Evolutionary conservation across 2,329 filamentous ascomycete genomes (phyloP), one percentile per base, ranked within the genome.

Genomic region (Stachybotrys elegans): DNA sequence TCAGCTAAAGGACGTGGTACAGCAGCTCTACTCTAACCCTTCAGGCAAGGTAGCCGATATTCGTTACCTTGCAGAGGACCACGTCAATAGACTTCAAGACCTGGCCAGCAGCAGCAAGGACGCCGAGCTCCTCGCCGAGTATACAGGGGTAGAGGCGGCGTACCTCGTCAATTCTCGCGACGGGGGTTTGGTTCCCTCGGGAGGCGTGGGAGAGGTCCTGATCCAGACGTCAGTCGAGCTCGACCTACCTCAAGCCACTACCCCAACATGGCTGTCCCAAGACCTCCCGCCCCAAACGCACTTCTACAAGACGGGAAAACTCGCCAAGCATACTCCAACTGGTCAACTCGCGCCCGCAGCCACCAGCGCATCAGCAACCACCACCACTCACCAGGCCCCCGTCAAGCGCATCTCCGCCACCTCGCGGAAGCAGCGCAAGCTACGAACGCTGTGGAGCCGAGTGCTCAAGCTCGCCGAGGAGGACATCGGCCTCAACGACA

Each of bases 401-500:
- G 42, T 40, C 32, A 62, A 64, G 45, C 55, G 56, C 16, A 59
- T 71, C 3, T 66, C 66, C 0, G 64, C 62, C 1, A 67, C 63
- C 2, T 71, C 71, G 1, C 51, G 52, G 17, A 70, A 65, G 50
- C 71, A 76, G 52, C 62, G 63, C 40, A 64, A 60, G 7, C 60
- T 81, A 5, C 67, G 67, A 12, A 55, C 58, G 6, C 59, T 76
- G 12, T 81, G 77, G 76, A 65, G 68, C 25, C 64, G 64, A 4
- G 67, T 77, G 2, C 58, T 80, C 22, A 58, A 54, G 1, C 56
- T 75, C 1, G 51, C 60, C 1, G 63, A 74, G 43, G 65, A 72
- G 3, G 62, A 71, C 2, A 76, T 81, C 16, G 67, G 72, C 2
- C 59, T 73, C 2, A 71, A 79, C 11, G 73, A 81, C 52, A 78